Percentiles rank a stretch among this genome's conserved stretches.
phyloP scores from a whole-genome alignment of 495 filamentous ascomycete genomes.

The Penicillium arizonense region DNA sequence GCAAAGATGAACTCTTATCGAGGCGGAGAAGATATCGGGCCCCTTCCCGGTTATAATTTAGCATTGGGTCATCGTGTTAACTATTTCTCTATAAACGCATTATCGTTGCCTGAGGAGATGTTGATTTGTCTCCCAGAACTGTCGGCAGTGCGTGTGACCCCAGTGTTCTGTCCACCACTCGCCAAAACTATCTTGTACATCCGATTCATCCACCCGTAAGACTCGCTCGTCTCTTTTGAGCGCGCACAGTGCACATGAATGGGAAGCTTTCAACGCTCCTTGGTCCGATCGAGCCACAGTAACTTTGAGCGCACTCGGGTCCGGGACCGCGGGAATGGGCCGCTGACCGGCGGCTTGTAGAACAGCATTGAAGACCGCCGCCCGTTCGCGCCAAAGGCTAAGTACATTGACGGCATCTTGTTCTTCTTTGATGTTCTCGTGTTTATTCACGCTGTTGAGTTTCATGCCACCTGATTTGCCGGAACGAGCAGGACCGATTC shows the following conservation, averaged over 20 bases:
- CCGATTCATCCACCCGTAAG: slow-evolving; percentile 61
- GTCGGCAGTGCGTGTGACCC: slow-evolving; percentile 76
- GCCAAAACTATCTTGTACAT: slow-evolving; percentile 84
- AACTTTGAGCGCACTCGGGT: slow-evolving; percentile 58
- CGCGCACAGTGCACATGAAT: slow-evolving; percentile 85
- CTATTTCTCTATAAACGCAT: slow-evolving; percentile 8
- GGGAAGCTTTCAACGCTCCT: slow-evolving; percentile 65
- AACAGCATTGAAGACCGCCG: slow-evolving; percentile 39
- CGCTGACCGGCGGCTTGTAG: slow-evolving; percentile 34
- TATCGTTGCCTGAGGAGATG: slow-evolving; percentile 62
- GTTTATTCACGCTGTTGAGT: slow-evolving; percentile 74
- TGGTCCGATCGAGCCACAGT: slow-evolving; percentile 45
- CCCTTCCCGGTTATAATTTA: neutral
- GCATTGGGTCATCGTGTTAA: neutral
- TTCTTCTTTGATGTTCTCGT: slow-evolving; percentile 79
- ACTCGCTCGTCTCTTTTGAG: slow-evolving; percentile 84
- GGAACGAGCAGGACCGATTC: slow-evolving; percentile 69
- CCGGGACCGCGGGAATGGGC: slow-evolving; percentile 65
- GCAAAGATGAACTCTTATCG: no score
- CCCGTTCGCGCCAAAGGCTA: slow-evolving; percentile 59
- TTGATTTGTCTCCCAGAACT: slow-evolving; percentile 81
- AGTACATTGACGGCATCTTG: slow-evolving; percentile 81
- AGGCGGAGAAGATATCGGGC: neutral
- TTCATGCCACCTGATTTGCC: slow-evolving; percentile 81
- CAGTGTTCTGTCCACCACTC: slow-evolving; percentile 96